Base-by-base conservation (phyloP, 805 yeast species). In the Clavispora vitiphila region DNA sequence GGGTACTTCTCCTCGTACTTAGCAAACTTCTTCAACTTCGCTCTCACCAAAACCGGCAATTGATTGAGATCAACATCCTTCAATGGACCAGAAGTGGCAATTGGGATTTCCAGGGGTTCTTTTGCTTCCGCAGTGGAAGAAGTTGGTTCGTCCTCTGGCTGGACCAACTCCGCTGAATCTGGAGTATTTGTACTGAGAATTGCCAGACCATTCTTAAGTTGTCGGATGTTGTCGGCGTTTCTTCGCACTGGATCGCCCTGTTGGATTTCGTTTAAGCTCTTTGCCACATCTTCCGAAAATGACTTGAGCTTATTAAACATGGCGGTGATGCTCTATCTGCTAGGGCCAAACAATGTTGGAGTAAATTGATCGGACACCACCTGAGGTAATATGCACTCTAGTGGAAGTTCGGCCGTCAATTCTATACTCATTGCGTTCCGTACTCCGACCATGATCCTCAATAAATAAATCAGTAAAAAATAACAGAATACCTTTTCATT, bases 1-100 rank as follows among this genome's bases (percentile, higher is more conserved):
- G 99, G 99, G 57, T 93, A 91, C 60, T 88, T 89, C 38, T 83
- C 84, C 60, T 91, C 98, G 60, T 90, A 91, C 59, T 88, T 89
- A 42, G 74, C 78, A 55, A 85, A 86, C 65, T 87, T 90, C 42
- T 74, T 74, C 60, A 89, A 62, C 54, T 82, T 84, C 5, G 80
- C 63, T 44, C 76, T 74, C 14, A 88, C 62, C 4, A 75, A 78
- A 2, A 75, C 72, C 0, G 87, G 78, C 25, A 84, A 57, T 2
- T 71, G 72, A n/a, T 66, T 65, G 6, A 73, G 39, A 31, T 64
- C 58, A 2, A 61, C 62, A 36, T 43, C 49, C 14, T 40, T 43
- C 21, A 50, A 45, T 18, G 55, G 53, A 7, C 41, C 40, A 24
- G 44, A 18, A 10, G 36, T 14, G 6, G 38, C 36, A 8, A 18